These are phyloP conservation scores for Tillandsia fasciculata DNA, from an alignment of 176 grass and related monocot genomes.

Conservation along the genomic window DNA sequence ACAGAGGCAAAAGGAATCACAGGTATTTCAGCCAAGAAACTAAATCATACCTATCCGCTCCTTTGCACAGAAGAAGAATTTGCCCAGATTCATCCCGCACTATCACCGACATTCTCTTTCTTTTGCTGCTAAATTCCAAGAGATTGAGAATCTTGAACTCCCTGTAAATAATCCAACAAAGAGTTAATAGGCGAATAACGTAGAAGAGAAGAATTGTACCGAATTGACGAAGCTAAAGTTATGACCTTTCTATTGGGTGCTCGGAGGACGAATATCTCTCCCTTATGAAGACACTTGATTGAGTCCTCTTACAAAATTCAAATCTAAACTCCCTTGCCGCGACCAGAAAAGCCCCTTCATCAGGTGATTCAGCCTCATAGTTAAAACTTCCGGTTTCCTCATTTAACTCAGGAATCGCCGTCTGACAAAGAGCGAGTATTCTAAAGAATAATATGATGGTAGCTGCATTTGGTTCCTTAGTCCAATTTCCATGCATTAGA, in stretches of 20 bases:
- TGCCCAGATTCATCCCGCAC: slow-evolving; percentile 76
- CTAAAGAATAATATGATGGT: slow-evolving; percentile 80
- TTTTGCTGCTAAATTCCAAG: slow-evolving; percentile 98
- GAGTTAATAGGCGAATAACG: slow-evolving; percentile 9
- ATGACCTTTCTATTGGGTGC: slow-evolving; percentile 58
- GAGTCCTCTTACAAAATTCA: slow-evolving; percentile 89
- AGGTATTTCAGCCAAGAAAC: slow-evolving; percentile 15
- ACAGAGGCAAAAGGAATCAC: neutral
- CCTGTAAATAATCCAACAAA: slow-evolving; percentile 37
- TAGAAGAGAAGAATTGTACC: neutral
- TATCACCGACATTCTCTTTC: slow-evolving; percentile 97
- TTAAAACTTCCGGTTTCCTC: slow-evolving; percentile 59
- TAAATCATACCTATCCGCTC: slow-evolving; percentile 71
- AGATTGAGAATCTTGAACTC: slow-evolving; percentile 99
- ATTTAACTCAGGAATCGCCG: slow-evolving; percentile 76
- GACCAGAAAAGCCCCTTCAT: slow-evolving; percentile 90
- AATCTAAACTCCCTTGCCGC: slow-evolving; percentile 97
- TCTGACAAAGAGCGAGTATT: slow-evolving; percentile 87
- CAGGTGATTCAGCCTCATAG: slow-evolving; percentile 98
- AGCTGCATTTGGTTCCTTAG: slow-evolving; percentile 51
- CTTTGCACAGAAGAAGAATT: slow-evolving; percentile 95
- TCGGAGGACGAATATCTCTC: slow-evolving; percentile 64
- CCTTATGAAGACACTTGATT: slow-evolving; percentile 61
- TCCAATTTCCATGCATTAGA: slow-evolving; percentile 87
- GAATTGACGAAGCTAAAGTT: neutral